phyloP scores from a whole-genome alignment of 78 protist genomes.

The Protostelium mycophagum region DNA sequence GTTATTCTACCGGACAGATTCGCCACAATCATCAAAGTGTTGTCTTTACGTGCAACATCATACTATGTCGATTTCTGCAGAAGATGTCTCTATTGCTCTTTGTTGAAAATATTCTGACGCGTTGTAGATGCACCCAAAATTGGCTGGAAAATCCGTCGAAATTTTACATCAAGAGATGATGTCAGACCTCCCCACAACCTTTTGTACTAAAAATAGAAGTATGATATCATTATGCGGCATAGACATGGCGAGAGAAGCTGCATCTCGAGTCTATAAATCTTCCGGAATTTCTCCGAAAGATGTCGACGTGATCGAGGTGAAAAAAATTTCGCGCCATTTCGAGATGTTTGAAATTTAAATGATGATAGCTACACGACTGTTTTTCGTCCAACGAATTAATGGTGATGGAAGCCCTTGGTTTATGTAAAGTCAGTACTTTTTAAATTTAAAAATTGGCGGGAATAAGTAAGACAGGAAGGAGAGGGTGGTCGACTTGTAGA shows the following conservation, averaged over 20 bases:
- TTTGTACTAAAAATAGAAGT: not conserved
- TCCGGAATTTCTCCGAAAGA: constrained; percentile 4
- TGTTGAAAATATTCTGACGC: constrained; percentile 1
- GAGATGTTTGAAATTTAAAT: not conserved
- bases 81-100: no score
- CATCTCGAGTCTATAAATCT: not conserved
- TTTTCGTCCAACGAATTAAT: constrained; percentile 43
- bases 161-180: not conserved
- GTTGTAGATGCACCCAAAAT: not conserved
- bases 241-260: constrained; percentile 23
- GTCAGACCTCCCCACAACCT: not conserved
- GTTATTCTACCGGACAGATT: no score
- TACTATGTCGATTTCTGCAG: no score
- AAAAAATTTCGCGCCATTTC: not conserved
- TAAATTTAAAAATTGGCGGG: no score
- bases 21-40: no score
- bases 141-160: constrained; percentile 4
- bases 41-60: no score
- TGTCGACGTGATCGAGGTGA: constrained; percentile 25
- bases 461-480: constrained; percentile 9
- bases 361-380: constrained; percentile 46
- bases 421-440: constrained; percentile 5
- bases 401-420: constrained; percentile 36
- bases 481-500: constrained; percentile 7
- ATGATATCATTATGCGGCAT: not conserved